Percentiles rank a stretch among this genome's conserved stretches.
Evolutionary conservation across 805 yeast genomes (phyloP).

Genomic region (Kuraishia piskuri): DNA sequence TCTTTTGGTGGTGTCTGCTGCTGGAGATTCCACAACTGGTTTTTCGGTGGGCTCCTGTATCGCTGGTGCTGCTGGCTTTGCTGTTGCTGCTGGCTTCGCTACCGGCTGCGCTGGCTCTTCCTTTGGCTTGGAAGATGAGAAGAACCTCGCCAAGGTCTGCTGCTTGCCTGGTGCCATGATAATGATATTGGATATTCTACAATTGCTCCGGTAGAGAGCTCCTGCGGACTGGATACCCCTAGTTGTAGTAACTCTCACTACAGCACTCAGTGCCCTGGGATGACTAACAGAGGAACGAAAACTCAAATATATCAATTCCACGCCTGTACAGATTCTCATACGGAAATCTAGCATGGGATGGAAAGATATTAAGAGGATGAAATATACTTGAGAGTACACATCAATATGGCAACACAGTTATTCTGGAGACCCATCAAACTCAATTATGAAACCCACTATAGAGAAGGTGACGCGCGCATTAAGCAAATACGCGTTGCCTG

Average conservation of each 20-base stretch:
- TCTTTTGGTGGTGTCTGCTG: not conserved
- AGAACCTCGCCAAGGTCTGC: constrained; percentile 1
- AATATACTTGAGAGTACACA: no score
- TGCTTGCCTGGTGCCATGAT: constrained; percentile 1
- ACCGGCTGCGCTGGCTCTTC: not conserved
- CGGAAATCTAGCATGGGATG: not conserved
- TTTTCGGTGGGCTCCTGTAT: no score
- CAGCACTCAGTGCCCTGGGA: not conserved
- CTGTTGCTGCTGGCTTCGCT: not conserved
- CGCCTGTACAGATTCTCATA: not conserved
- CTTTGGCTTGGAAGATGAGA: not conserved
- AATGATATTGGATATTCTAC: not conserved
- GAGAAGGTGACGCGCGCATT: not conserved
- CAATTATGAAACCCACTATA: not conserved
- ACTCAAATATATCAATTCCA: not conserved
- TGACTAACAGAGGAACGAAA: not conserved
- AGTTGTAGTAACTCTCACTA: not conserved
- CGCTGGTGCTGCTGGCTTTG: not conserved
- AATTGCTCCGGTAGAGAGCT: not conserved
- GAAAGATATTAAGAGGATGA: not conserved
- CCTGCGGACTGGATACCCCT: not conserved
- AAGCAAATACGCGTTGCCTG: not conserved
- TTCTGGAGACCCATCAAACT: no score
- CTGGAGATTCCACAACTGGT: no score
- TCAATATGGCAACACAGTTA: no score